Evolutionary conservation across 306 rosid genomes (phyloP).

Genomic region (Oemleria cerasiformis): DNA sequence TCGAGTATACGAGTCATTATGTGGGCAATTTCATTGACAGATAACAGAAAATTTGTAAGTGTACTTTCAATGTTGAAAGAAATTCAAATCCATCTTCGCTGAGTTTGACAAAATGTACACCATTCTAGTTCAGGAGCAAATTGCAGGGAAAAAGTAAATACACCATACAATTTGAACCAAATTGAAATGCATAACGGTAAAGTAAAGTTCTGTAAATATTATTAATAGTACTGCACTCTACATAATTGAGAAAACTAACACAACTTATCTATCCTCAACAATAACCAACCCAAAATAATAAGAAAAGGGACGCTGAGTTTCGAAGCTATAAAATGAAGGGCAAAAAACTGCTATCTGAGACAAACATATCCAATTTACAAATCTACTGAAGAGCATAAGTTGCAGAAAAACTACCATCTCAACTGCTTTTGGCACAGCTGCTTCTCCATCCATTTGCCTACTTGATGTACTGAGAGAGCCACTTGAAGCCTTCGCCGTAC

Average conservation of each 20-base stretch:
- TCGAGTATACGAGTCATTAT: too few species aligned
- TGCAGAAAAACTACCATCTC: constrained; percentile 18
- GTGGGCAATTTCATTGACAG: too few species aligned
- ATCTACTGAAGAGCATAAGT: neutral
- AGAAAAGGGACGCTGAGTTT: constrained; percentile 18
- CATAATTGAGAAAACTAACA: constrained; percentile 17
- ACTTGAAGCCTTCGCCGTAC: constrained; percentile 79
- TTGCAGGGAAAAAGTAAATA: too few species aligned
- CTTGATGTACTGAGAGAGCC: constrained; percentile 85
- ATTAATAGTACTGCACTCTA: constrained; percentile 12
- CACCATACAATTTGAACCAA: too few species aligned
- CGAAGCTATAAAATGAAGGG: constrained; percentile 26
- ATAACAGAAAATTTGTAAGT: too few species aligned
- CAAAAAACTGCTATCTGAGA: constrained; percentile 25
- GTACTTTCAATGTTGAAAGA: too few species aligned
- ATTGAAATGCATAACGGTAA: too few species aligned
- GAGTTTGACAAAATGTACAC: too few species aligned
- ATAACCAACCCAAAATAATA: neutral
- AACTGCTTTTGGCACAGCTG: constrained; percentile 14
- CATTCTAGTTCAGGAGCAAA: too few species aligned
- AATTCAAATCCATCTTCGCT: too few species aligned
- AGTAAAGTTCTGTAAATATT: constrained; percentile 5
- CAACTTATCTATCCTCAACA: constrained; percentile 18
- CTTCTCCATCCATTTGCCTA: constrained; percentile 30
- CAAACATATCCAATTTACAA: constrained; percentile 42